Conservation (phyloP, 2,329 filamentous ascomycete genomes). For the Phialophora expanda region DNA sequence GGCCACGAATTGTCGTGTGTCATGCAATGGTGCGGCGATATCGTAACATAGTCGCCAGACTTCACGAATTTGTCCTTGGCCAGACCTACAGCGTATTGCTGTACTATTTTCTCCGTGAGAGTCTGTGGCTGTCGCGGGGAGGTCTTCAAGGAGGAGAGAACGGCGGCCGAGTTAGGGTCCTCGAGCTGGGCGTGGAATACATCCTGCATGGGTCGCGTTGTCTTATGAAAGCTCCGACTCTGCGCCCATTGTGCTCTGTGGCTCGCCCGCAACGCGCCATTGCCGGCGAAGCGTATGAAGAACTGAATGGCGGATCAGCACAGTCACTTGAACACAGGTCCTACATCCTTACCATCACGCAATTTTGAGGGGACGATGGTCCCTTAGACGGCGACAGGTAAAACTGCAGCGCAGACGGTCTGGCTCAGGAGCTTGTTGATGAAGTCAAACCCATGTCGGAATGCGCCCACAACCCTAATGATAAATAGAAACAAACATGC, state of each 20-base stretch:
- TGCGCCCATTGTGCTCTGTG: constrained; percentile 11
- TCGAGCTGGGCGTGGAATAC: constrained; percentile 70
- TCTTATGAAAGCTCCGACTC: constrained; percentile 19
- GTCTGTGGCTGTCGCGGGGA: constrained; percentile 68
- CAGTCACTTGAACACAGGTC: not conserved
- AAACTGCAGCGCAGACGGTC: not conserved
- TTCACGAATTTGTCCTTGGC: constrained; percentile 74
- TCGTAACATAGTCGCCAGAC: constrained; percentile 81
- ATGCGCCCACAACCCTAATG: not conserved
- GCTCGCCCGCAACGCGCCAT: constrained; percentile 14
- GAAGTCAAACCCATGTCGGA: not conserved
- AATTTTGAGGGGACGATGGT: not conserved
- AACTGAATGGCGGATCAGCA: constrained; percentile 8
- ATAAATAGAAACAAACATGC: not conserved
- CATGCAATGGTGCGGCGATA: constrained; percentile 76
- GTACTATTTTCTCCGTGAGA: constrained; percentile 90
- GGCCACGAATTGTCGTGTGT: constrained; percentile 86
- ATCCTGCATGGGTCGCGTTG: constrained; percentile 47
- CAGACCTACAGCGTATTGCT: constrained; percentile 77
- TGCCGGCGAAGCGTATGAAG: constrained; percentile 1
- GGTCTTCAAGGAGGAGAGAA: constrained; percentile 75
- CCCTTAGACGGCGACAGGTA: not conserved
- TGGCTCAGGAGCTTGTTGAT: not conserved
- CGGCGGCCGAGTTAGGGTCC: constrained; percentile 66
- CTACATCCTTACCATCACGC: not conserved